Evolutionary conservation across 257 asterid species (phyloP), one percentile per base, ranked within the genome.

Genomic region (Leonotis leonurus): DNA sequence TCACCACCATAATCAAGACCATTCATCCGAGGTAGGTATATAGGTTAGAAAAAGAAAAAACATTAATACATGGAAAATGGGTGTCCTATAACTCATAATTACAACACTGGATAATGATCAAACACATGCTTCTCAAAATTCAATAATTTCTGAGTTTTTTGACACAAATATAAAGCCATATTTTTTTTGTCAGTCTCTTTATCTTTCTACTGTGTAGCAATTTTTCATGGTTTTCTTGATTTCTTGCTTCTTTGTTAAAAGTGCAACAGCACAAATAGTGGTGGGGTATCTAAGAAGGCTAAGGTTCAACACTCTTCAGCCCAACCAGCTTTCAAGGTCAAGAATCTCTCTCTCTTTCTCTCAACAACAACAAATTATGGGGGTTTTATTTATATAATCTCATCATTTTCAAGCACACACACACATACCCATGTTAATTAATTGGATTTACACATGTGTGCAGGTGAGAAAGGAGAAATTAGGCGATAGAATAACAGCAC

Each of bases 401-500:
- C 49, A 43, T n/a, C n/a, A n/a, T n/a, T n/a, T n/a, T n/a, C n/a
- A 14, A 8, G 7, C 49, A n/a, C n/a, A n/a, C n/a, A n/a, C n/a
- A n/a, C n/a, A n/a, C n/a, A n/a, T n/a, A n/a, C n/a, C n/a, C n/a
- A n/a, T n/a, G n/a, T n/a, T n/a, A 41, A 41, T 14, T 43, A 4
- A 43, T 43, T 43, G 2, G 6, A 43, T 43, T 8, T 40, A 13
- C 9, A 5, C n/a, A 12, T 1, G n/a, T 40, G 8, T 40, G 46
- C 88, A 88, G 99, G 97, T 88, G 63, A 86, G 97, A 68, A 92
- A 89, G 84, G 97, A 86, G 89, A 92, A 92, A 74, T 74, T 92
- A 24, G 94, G 96, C 56, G 98, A 86, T 77, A 83, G 97, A 82
- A 83, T 92, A 66, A 86, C 96, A 50, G 83, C 95, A 12, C 98